Evolutionary conservation across 2,329 filamentous ascomycete genomes (phyloP).

Genomic region (Cercospora zeina): DNA sequence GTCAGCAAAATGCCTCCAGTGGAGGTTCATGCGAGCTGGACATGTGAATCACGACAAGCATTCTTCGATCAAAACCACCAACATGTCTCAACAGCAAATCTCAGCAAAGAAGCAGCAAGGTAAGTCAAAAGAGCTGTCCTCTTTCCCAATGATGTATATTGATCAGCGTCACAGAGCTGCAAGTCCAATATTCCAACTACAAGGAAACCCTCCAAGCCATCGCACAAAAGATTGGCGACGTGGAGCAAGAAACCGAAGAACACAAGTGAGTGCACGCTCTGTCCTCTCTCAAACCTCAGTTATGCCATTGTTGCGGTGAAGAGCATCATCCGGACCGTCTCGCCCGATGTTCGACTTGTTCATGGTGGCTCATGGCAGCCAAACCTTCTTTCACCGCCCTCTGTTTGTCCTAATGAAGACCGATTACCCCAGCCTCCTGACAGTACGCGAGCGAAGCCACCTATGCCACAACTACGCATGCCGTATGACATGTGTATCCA

Average conservation of each 20-base stretch:
- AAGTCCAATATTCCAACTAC: conserved; percentile 75
- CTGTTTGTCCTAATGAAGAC: neutral
- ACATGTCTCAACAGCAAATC: conserved; percentile 53
- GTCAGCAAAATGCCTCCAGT: neutral
- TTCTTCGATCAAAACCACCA: conserved; percentile 17
- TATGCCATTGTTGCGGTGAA: conserved; percentile 28
- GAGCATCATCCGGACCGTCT: conserved; percentile 13
- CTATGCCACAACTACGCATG: neutral
- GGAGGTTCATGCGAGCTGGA: neutral
- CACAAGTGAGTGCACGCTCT: conserved; percentile 70
- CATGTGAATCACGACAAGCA: neutral
- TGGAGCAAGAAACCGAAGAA: conserved; percentile 95
- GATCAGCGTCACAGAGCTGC: conserved; percentile 63
- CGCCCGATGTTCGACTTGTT: conserved; percentile 33
- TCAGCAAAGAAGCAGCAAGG: conserved; percentile 74
- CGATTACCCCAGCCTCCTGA: neutral
- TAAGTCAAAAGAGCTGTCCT: conserved; percentile 37
- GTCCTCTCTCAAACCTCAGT: neutral
- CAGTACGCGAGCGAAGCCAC: neutral
- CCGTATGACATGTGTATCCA: neutral
- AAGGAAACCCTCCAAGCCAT: conserved; percentile 81
- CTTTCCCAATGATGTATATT: neutral
- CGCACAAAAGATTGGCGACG: conserved; percentile 93
- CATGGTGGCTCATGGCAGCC: conserved; percentile 3
- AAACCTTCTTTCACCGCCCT: conserved; percentile 43